phyloP scores from a whole-genome alignment of 441 rosid genomes.

The Bocquillonia castaneifolia region DNA sequence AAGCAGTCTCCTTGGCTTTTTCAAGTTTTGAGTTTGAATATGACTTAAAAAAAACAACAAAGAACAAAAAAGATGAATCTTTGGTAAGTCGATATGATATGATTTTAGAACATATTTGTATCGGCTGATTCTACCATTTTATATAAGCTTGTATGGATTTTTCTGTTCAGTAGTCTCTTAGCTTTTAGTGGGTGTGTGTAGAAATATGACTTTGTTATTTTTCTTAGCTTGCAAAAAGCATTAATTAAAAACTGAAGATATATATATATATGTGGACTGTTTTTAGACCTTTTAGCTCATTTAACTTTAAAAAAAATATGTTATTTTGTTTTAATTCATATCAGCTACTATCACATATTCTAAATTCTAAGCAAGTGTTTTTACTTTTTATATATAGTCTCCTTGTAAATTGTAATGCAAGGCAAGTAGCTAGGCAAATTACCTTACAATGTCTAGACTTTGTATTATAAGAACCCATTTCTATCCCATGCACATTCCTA shows the following conservation, averaged over 20 bases:
- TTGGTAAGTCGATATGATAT: conserved; percentile 14
- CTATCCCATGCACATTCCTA: not conserved
- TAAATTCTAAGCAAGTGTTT: no score
- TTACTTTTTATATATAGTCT: no score
- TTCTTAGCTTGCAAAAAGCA: conserved; percentile 26
- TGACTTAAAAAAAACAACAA: conserved; percentile 30
- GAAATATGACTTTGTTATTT: conserved; percentile 22
- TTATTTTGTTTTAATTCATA: no score
- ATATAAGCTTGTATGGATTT: conserved; percentile 30
- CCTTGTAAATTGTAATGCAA: no score
- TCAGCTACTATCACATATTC: no score
- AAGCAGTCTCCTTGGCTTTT: conserved; percentile 73
- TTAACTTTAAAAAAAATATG: no score
- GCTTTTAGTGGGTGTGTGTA: conserved; percentile 27
- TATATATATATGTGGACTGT: no score
- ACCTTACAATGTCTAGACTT: no score
- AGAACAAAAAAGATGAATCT: not conserved
- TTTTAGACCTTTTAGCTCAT: not conserved
- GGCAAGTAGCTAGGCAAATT: no score
- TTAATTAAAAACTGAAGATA: conserved; percentile 17
- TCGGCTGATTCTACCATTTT: conserved; percentile 29
- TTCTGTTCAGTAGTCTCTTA: conserved; percentile 7
- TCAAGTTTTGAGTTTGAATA: conserved; percentile 73
- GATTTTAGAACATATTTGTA: conserved; percentile 32
- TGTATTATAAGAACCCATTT: no score